phyloP scores from a whole-genome alignment of 106 monocot species.

The Dendrobium nobile region DNA sequence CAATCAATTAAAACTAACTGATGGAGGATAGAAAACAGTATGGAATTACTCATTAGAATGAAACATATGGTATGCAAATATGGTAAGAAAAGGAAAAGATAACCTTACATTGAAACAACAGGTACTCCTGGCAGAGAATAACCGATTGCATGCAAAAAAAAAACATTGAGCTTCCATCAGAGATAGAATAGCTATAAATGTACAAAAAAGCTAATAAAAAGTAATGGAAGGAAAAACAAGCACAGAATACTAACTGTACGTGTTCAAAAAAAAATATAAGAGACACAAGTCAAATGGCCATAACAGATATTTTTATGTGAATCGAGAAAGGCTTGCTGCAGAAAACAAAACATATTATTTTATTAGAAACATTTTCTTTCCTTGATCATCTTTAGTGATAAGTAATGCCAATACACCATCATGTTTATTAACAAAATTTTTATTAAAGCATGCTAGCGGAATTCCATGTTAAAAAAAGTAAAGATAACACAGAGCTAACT shows the following conservation, averaged over 20 bases:
- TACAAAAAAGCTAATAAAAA: background rate
- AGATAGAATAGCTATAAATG: background rate
- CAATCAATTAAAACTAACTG: background rate
- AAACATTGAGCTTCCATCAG: constrained; percentile 10
- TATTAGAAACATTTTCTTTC: background rate
- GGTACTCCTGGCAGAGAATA: constrained; percentile 58
- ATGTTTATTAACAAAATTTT: background rate
- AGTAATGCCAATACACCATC: background rate
- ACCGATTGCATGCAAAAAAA: constrained; percentile 35
- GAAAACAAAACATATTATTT: background rate
- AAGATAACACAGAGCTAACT: background rate
- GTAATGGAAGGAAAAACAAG: constrained; percentile 2
- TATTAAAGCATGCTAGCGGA: background rate
- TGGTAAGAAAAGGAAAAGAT: background rate
- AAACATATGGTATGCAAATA: background rate
- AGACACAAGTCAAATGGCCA: background rate
- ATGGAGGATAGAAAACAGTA: background rate
- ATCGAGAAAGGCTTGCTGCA: background rate
- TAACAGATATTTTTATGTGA: background rate
- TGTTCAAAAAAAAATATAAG: background rate
- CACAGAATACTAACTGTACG: background rate
- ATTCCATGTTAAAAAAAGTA: background rate
- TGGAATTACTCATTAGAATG: background rate
- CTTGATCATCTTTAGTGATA: background rate
- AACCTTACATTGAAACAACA: constrained; percentile 70